Evolutionary conservation across 352 stramenopile species (phyloP), one percentile per base, ranked within the genome.

Genomic region (Thalassiosira mediterranea): DNA sequence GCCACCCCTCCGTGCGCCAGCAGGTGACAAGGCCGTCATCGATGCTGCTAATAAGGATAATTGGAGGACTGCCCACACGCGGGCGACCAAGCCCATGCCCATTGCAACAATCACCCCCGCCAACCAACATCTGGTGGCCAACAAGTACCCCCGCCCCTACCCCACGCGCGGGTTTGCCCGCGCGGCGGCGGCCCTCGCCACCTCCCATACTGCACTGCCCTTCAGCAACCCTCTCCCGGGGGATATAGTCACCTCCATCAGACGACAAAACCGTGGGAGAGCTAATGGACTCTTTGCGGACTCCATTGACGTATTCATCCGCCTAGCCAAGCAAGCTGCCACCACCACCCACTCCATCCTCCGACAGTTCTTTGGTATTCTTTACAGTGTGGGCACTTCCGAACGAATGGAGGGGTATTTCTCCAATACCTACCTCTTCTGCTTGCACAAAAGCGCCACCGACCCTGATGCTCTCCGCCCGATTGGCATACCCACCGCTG

Each of bases 371-470:
- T 78, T 78, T 15, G 31, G 60, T 15, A 13, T 46, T 0, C 23
- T 78, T 19, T 78, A 48, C 29, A 29, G 32, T 8, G 34, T 4
- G 17, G 40, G 28, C 7, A n/a, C 67, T 1, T 44, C 56, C 26
- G 19, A 34, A 7, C 17, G 42, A 0, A 48, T 65, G 17, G 13
- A 29, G 13, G 2, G 15, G 2, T 72, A 60, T 19, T 44, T 78
- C 38, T 48, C 34, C 3, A 62, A 64, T 37, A 72, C 61, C 31
- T 80, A 79, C 28, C 63, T 79, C 46, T 62, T 79, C 3, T 49
- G 19, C 19, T 51, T 79, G 10, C 52, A 73, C 44, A 79, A 79
- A 44, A 61, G 73, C 29, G 31, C 19, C 10, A 38, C 10, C 29
- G 53, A 79, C 37, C 56, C 23, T n/a, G 44, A 47, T 1, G 63